Percentiles rank a stretch among this genome's conserved stretches.
phyloP scores from a whole-genome alignment of 2,329 filamentous ascomycete genomes.

The Colletotrichum sp. region DNA sequence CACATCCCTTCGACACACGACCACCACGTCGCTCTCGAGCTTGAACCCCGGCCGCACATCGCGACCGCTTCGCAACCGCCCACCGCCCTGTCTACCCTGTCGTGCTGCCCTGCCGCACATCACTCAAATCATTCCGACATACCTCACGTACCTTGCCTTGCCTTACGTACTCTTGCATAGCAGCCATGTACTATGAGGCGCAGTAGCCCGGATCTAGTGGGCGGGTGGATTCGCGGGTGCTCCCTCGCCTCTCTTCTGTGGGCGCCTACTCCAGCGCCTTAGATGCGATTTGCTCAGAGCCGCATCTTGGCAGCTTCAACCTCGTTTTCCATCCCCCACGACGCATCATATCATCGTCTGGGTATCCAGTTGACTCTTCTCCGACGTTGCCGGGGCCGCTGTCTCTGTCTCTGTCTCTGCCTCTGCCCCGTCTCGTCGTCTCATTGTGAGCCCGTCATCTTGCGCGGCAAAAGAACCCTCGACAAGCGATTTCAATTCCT shows the following conservation, averaged over 20 bases:
- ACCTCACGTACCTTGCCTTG: neutral
- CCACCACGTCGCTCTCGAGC: neutral
- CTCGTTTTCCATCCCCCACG: neutral
- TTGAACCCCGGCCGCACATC: neutral
- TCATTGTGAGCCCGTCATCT: neutral
- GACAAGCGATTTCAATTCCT: neutral
- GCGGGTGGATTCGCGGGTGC: conserved; percentile 1
- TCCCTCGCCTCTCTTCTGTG: neutral
- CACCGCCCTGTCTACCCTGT: neutral
- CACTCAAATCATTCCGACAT: neutral
- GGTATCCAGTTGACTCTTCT: neutral
- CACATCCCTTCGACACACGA: neutral
- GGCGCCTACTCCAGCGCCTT: neutral
- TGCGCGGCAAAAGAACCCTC: neutral
- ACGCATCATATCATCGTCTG: neutral
- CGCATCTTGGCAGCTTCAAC: conserved; percentile 14
- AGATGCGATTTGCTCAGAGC: conserved; percentile 15
- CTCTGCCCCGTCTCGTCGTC: neutral
- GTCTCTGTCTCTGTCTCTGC: too few species aligned
- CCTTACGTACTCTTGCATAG: neutral
- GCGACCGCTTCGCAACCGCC: neutral
- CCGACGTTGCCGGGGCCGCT: neutral
- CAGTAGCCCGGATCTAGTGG: neutral
- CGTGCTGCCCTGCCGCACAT: neutral
- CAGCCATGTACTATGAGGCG: neutral